These are phyloP conservation scores for Scleroderma bovista DNA, from an alignment of 768 basidiomycete genomes.

Conservation along the genomic window DNA sequence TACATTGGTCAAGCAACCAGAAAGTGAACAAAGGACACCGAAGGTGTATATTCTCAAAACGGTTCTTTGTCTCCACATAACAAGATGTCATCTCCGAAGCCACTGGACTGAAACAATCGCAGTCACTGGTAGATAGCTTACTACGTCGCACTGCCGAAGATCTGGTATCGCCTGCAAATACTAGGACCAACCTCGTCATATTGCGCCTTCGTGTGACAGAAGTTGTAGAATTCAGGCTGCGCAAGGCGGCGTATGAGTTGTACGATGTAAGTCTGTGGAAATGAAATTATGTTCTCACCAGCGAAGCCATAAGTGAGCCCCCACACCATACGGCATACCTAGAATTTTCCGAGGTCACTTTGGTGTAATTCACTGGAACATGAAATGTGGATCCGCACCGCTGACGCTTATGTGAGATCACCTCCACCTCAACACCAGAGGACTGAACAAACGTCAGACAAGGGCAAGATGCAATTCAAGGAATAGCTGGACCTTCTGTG, in stretches of 20 bases:
- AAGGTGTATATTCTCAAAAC: too few species aligned
- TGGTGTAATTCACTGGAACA: too few species aligned
- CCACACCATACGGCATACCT: slow-evolving; percentile 98
- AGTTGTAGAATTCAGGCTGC: slow-evolving; percentile 93
- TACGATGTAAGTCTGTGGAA: neutral
- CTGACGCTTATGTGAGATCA: slow-evolving; percentile 97
- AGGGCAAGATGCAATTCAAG: neutral
- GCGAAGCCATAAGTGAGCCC: slow-evolving; percentile 87
- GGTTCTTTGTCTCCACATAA: too few species aligned
- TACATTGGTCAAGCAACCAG: too few species aligned
- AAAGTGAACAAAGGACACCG: too few species aligned
- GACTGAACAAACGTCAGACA: slow-evolving; percentile 46
- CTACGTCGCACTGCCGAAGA: slow-evolving; percentile 85
- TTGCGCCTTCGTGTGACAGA: slow-evolving; percentile 90
- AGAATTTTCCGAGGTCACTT: slow-evolving; percentile 9
- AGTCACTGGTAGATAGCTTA: neutral
- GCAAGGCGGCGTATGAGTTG: slow-evolving; percentile 3
- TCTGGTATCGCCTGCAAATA: slow-evolving; percentile 89
- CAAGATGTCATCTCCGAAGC: too few species aligned
- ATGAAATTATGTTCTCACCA: slow-evolving; percentile 46
- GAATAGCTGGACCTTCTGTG: slow-evolving; percentile 53
- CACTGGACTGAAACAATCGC: too few species aligned
- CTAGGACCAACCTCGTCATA: slow-evolving; percentile 92
- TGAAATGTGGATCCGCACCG: slow-evolving; percentile 41
- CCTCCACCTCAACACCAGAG: slow-evolving; percentile 95